A percentile compares a stretch with the other conserved stretches of the same genome.
These are phyloP conservation scores for Ceratobasidium sp. DNA, from an alignment of 1,284 basidiomycete genomes.

Conservation along the genomic window DNA sequence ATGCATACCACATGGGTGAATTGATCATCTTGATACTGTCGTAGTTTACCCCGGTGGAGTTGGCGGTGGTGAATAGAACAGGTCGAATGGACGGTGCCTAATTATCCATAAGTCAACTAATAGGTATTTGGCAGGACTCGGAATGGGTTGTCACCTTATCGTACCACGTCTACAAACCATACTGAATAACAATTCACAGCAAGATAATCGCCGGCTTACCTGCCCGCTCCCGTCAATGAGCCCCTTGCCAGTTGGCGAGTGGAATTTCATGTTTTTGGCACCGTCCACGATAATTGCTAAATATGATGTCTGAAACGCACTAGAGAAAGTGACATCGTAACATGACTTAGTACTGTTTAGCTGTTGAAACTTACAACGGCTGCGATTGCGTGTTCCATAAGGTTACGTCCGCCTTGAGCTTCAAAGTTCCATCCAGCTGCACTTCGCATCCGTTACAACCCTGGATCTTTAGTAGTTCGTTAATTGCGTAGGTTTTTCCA, in stretches of 20 bases:
- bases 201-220: background rate
- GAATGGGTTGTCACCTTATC: constrained; percentile 1
- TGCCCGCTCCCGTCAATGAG: constrained; percentile 43
- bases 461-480: constrained; percentile 43
- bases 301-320: constrained; percentile 36
- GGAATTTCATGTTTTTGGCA: constrained; percentile 44
- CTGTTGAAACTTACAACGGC: constrained; percentile 23
- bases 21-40: constrained; percentile 46
- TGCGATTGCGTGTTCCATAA: constrained; percentile 30
- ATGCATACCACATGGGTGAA: constrained; percentile 43
- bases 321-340: background rate
- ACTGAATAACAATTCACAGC: background rate
- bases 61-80: constrained; percentile 42
- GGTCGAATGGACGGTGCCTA: constrained; percentile 32
- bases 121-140: no score
- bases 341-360: background rate
- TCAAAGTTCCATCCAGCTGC: constrained; percentile 44
- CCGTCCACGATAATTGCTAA: constrained; percentile 44
- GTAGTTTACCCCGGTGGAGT: constrained; percentile 44
- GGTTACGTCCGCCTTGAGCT: constrained; percentile 26
- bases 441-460: constrained; percentile 46
- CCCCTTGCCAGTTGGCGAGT: constrained; percentile 43
- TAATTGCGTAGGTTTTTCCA: constrained; percentile 43
- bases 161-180: constrained; percentile 20
- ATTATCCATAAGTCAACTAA: background rate